Base-by-base conservation (phyloP, 164 flowering plant species). In the Aristolochia contorta region DNA sequence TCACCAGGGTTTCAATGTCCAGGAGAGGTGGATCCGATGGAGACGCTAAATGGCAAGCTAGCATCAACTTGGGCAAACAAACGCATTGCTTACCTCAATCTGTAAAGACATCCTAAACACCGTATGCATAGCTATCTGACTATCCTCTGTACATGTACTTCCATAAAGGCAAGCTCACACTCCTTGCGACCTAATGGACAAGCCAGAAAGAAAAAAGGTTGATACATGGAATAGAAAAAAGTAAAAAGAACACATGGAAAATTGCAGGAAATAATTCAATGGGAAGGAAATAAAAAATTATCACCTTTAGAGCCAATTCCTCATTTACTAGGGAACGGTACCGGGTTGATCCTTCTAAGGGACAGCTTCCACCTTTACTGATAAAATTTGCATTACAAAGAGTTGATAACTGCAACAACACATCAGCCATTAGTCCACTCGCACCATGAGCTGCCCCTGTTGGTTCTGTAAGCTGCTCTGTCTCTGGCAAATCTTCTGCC, bases 361-460 rank as follows among this genome's bases (percentile, higher is more conserved):
- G 99, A 57, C 99, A 94, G 72, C 75, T 89, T 70, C 88, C 81
- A 48, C 97, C 91, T 75, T 80, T 94, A 65, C 72, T 74, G 60
- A 94, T 82, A 72, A 88, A 89, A 73, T 85, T 89, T 64, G 95
- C 90, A 76, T 79, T 84, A 71, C 93, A 94, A 37, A 91, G 90
- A 61, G 96, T 91, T 48, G 99, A 89, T 64, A 94, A 66, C 68
- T 94, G 97, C 78, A 91, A 71, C 30, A 94, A 85, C 66, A 87
- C 85, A 71, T 87, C 91, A 66, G 93, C 82, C 87, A 82, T 88
- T 46, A 87, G 80, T 21, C 70, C 77, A 65, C 49, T 57, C 33
- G 74, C 74, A 32, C 66, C 76, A 45, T 57, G 63, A 56, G 72
- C 80, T 52, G 52, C 61, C 25, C 56, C 74, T 51, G 60, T 72